Evolutionary conservation across 306 rosid species (phyloP).

Genomic region (Fragaria vesca): DNA sequence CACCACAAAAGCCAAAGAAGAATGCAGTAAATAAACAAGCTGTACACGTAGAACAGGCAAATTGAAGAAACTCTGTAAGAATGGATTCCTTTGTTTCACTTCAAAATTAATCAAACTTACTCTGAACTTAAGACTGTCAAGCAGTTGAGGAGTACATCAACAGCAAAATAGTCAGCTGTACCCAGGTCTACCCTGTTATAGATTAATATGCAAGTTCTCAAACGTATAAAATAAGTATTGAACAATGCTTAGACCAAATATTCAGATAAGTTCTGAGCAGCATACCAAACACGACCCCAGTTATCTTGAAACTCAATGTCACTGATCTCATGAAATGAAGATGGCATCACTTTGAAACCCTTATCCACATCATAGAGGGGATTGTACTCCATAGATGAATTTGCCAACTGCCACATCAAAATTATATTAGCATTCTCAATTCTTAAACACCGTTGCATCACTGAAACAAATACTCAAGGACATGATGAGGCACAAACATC

Average conservation of each 20-base stretch:
- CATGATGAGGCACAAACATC: not conserved
- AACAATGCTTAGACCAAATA: not conserved
- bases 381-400: conserved; percentile 63
- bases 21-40: not conserved
- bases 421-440: conserved; percentile 22
- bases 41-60: not conserved
- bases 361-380: conserved; percentile 74
- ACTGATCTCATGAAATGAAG: conserved; percentile 91
- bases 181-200: conserved; percentile 90
- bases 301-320: conserved; percentile 88
- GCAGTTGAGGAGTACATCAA: conserved; percentile 88
- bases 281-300: conserved; percentile 96
- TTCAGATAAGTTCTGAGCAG: not conserved
- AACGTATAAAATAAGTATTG: not conserved
- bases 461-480: not conserved
- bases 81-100: not conserved
- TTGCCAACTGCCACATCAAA: conserved; percentile 57
- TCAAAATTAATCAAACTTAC: conserved; percentile 46
- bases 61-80: not conserved
- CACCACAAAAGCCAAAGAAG: conserved; percentile 1
- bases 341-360: conserved; percentile 79
- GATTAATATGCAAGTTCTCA: conserved; percentile 16
- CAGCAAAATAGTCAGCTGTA: conserved; percentile 72
- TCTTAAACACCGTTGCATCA: conserved; percentile 12
- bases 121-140: conserved; percentile 80